Conservation (phyloP, 805 yeast genomes). For the Wickerhamiella slavikovae region DNA sequence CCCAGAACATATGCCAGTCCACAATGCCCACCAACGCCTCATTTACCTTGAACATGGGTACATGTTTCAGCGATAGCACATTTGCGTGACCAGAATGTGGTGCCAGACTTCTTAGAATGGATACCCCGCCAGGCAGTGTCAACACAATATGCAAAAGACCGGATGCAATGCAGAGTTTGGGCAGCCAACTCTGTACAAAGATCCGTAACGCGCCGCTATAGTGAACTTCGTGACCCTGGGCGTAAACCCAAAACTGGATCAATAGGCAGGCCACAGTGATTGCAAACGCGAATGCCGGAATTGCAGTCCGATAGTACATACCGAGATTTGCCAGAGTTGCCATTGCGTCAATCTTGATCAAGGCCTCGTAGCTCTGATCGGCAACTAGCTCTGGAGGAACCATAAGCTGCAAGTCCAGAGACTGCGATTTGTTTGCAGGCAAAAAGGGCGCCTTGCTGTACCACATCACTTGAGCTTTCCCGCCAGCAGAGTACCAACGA, state of each 20-base stretch:
- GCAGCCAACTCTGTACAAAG: slow-evolving; percentile 17
- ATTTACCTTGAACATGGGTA: slow-evolving; percentile 5
- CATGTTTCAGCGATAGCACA: slow-evolving; percentile 8
- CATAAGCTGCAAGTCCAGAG: slow-evolving; percentile 2
- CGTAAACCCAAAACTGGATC: slow-evolving; percentile 30
- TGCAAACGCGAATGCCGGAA: slow-evolving; percentile 49
- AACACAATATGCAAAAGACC: slow-evolving; percentile 15
- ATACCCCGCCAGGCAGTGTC: slow-evolving; percentile 6
- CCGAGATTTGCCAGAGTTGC: slow-evolving; percentile 48
- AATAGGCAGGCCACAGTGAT: slow-evolving; percentile 31
- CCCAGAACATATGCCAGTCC: slow-evolving; percentile 9
- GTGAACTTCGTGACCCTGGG: slow-evolving; percentile 21
- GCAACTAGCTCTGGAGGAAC: slow-evolving; percentile 1
- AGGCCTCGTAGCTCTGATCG: slow-evolving; percentile 1
- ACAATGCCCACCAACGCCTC: slow-evolving; percentile 10
- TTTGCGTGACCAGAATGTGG: slow-evolving; percentile 14
- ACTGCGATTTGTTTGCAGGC: too few species aligned
- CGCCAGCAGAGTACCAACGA: too few species aligned
- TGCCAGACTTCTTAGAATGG: slow-evolving; percentile 9
- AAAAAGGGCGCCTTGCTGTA: too few species aligned
- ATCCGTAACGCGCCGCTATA: slow-evolving; percentile 27
- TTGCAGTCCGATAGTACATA: slow-evolving; percentile 54
- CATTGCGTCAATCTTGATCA: slow-evolving; percentile 25
- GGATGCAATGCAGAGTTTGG: slow-evolving; percentile 12
- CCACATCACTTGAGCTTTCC: too few species aligned